Evolutionary conservation across 495 filamentous ascomycete species (phyloP).

Genomic region (Penicillium lagena): DNA sequence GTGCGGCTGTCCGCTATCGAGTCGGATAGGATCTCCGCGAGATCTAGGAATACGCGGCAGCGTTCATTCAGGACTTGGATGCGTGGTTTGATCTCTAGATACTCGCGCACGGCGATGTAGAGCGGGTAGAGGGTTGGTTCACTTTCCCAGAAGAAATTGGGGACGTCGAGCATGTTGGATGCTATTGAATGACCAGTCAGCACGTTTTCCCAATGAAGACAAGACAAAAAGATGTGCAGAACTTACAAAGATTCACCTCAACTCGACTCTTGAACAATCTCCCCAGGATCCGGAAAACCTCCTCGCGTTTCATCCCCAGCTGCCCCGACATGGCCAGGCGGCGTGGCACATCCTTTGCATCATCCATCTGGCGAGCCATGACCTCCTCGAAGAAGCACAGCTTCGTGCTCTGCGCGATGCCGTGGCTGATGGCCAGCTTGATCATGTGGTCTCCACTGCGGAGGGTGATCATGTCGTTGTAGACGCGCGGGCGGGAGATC

Average conservation of each 20-base stretch:
- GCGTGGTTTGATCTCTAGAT: conserved; percentile 92
- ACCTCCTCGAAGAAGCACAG: conserved; percentile 94
- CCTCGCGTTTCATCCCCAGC: conserved; percentile 84
- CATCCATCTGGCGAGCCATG: conserved; percentile 89
- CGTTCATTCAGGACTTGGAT: conserved; percentile 95
- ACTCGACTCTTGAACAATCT: conserved; percentile 88
- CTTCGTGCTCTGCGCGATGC: conserved; percentile 96
- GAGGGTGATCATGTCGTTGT: conserved; percentile 98
- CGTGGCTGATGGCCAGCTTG: conserved; percentile 93
- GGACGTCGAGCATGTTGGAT: conserved; percentile 94
- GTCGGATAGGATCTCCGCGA: conserved; percentile 91
- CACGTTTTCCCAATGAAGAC: not conserved
- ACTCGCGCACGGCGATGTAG: conserved; percentile 91
- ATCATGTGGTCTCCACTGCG: conserved; percentile 97
- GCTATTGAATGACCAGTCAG: conserved; percentile 41
- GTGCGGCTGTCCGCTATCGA: conserved; percentile 90
- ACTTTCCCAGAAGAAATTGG: conserved; percentile 98
- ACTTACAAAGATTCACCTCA: conserved; percentile 94
- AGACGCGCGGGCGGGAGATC: conserved; percentile 81
- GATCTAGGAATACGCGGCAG: conserved; percentile 92
- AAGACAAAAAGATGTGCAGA: not conserved
- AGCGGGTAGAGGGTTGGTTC: conserved; percentile 93
- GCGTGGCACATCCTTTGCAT: conserved; percentile 87
- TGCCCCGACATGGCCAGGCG: conserved; percentile 81
- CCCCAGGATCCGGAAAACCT: conserved; percentile 88